Conservation (phyloP, 2,329 filamentous ascomycete genomes). For the Diaporthe sp. region DNA sequence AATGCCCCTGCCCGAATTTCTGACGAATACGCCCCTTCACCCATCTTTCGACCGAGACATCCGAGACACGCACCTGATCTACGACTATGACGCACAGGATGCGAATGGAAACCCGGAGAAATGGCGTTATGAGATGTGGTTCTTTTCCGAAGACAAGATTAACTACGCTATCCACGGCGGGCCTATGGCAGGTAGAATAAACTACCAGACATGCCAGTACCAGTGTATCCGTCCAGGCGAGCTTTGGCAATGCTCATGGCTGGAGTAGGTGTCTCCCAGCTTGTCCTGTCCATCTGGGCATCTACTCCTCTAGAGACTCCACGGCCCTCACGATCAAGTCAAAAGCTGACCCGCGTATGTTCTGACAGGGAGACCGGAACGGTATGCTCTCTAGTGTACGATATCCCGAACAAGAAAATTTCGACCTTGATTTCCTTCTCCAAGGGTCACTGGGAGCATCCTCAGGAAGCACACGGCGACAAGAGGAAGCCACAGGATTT, state of each 20-base stretch:
- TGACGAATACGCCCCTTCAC: slow-evolving; percentile 37
- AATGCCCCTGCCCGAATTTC: slow-evolving; percentile 34
- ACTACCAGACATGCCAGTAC: slow-evolving; percentile 66
- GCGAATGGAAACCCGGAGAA: slow-evolving; percentile 63
- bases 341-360: background rate
- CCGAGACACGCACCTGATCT: slow-evolving; percentile 65
- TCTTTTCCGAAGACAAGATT: slow-evolving; percentile 65
- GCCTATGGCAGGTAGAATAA: slow-evolving; percentile 67
- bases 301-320: no score
- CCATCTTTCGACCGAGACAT: slow-evolving; percentile 63
- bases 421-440: slow-evolving; percentile 67
- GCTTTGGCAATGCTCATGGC: slow-evolving; percentile 72
- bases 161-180: slow-evolving; percentile 72
- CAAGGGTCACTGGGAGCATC: slow-evolving; percentile 67
- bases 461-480: slow-evolving; percentile 64
- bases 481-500: slow-evolving; percentile 66
- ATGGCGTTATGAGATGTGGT: slow-evolving; percentile 74
- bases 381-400: slow-evolving; percentile 67
- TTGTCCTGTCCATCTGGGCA: no score
- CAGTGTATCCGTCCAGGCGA: slow-evolving; percentile 70
- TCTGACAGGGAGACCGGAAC: slow-evolving; percentile 63
- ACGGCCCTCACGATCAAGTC: background rate
- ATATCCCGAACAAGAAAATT: slow-evolving; percentile 62
- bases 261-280: slow-evolving; percentile 44
- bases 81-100: slow-evolving; percentile 67